Base-by-base conservation (phyloP, 148 eudicot species). In the Cornus kousa region DNA sequence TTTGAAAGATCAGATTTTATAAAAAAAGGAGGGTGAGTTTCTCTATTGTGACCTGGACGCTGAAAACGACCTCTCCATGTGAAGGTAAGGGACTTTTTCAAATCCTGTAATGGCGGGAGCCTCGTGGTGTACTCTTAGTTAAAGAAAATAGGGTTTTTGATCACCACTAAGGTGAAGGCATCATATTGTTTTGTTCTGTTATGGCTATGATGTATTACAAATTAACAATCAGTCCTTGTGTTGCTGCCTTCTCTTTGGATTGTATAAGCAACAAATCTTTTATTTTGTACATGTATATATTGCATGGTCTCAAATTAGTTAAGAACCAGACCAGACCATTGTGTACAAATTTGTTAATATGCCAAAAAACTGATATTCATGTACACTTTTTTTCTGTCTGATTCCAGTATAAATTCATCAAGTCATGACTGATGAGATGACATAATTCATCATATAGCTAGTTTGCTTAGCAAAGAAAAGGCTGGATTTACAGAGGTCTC, bases 101-200 rank as follows among this genome's bases (percentile, higher is more conserved):
- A 28, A 28, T 1, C 28, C 28, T 28, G 28, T 1, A 28, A 28
- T 28, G 28, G 28, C 28, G 28, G 28, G 28, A 28, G 28, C 1
- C 1, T 28, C 28, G 28, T 28, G 28, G 28, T 28, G 28, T 28
- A 0, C 28, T 28, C 6, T 10, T 43, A 43, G 48, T 43, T 4
- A 24, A 50, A 23, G 8, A 40, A 73, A 75, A 19, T 62, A 74
- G 72, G 72, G 13, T 48, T 76, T 68, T 53, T 46, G 48, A 43
- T 48, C 43, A 64, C 64, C 0, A 48, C 50, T 28, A 53, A 32
- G 64, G 60, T 66, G 67, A 40, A 66, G 68, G 31, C 59, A 67
- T 33, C 66, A 68, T 14, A 17, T 32, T 50, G 72, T 28, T 48
- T 55, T 77, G 79, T 68, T 48, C 50, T 67, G 13, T 77, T 68